Conservation (phyloP, 1,284 basidiomycete genomes). For the Fistulinella cinereoalba region DNA sequence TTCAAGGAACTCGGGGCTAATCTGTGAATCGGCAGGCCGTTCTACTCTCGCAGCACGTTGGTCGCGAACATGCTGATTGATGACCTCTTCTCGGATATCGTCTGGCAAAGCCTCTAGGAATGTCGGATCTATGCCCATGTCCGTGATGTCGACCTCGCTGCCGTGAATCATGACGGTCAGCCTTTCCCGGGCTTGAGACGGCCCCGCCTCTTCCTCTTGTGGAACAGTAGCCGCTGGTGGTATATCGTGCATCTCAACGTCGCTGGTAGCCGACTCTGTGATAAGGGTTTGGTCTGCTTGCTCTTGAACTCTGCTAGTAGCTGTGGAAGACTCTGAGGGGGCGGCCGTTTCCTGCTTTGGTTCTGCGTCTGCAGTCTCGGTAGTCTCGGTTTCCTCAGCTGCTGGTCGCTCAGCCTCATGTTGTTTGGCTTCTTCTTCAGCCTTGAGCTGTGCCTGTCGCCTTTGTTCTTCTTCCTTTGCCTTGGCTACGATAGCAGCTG, state of each 20-base stretch:
- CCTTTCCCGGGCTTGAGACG: conserved; percentile 46
- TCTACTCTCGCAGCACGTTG: conserved; percentile 74
- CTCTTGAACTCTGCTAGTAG: too few relatives aligned
- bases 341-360: conserved; percentile 14
- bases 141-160: conserved; percentile 95
- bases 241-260: conserved; percentile 30
- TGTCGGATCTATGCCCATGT: conserved; percentile 97
- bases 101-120: conserved; percentile 98
- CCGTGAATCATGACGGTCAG: conserved; percentile 90
- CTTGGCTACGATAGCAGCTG: conserved; percentile 68
- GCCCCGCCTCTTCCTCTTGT: conserved; percentile 25
- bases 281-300: conserved; percentile 10
- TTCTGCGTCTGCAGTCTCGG: conserved; percentile 17
- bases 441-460: conserved; percentile 44
- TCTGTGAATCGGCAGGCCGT: conserved; percentile 77
- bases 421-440: conserved; percentile 35
- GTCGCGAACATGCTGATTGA: conserved; percentile 96
- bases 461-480: conserved; percentile 52
- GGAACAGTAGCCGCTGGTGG: conserved; percentile 7
- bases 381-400: conserved; percentile 27
- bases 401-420: conserved; percentile 27
- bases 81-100: conserved; percentile 97
- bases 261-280: conserved; percentile 16
- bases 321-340: conserved; percentile 7
- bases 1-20: conserved; percentile 94